Evolutionary conservation across 2,329 filamentous ascomycete genomes (phyloP).

Genomic region (Exutisphaerella laricina): DNA sequence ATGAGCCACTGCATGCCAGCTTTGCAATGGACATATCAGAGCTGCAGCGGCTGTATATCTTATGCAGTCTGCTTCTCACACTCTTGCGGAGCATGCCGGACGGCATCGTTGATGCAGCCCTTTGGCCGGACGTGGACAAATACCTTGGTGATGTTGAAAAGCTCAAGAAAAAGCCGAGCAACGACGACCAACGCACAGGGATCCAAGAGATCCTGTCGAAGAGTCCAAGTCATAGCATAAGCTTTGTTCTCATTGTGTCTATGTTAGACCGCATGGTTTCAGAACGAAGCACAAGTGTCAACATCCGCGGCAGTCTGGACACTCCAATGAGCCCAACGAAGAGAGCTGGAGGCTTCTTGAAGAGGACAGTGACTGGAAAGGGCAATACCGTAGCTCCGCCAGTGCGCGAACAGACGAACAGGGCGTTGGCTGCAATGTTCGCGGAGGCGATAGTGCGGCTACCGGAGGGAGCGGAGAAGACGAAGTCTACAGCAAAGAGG

Average conservation of each 20-base stretch:
- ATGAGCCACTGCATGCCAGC: conserved; percentile 54
- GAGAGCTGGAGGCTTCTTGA: conserved; percentile 28
- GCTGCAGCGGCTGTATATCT: conserved; percentile 65
- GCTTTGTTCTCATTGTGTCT: conserved; percentile 79
- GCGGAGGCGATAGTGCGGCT: conserved; percentile 57
- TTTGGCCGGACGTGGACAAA: conserved; percentile 67
- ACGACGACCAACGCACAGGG: conserved; percentile 54
- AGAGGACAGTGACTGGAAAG: conserved; percentile 36
- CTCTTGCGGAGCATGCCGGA: conserved; percentile 74
- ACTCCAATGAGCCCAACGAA: conserved; percentile 33
- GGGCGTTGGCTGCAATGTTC: conserved; percentile 63
- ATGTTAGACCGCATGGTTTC: conserved; percentile 60
- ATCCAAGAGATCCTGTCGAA: conserved; percentile 69
- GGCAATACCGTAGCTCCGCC: conserved; percentile 47
- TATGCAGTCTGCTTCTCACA: conserved; percentile 64
- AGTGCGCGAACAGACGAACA: conserved; percentile 46
- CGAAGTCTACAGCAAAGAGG: conserved; percentile 54
- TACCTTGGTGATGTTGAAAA: conserved; percentile 48
- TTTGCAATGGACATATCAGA: conserved; percentile 60
- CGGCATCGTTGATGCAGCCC: conserved; percentile 63
- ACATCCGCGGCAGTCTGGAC: not conserved
- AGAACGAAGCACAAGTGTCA: conserved; percentile 31
- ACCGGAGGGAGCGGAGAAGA: conserved; percentile 47
- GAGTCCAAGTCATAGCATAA: conserved; percentile 75
- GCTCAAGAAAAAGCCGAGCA: conserved; percentile 38